Base-by-base conservation (phyloP, 2,329 filamentous ascomycete species). In the Sclerotinia nivalis region DNA sequence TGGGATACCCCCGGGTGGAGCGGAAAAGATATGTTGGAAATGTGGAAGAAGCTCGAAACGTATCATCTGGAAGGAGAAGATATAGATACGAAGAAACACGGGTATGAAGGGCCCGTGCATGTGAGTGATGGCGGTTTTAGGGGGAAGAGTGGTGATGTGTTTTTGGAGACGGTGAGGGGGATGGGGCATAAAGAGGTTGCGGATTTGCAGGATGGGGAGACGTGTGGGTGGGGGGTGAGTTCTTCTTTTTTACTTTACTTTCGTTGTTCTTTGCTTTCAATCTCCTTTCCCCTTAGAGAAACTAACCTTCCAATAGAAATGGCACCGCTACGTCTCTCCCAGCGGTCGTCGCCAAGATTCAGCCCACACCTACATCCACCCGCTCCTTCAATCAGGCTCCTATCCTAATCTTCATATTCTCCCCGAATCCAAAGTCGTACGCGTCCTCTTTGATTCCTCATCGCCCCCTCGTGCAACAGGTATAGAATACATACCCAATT, bases 381-480 rank as follows among this genome's bases (percentile, higher is more conserved):
- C 85, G 0, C 80, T 83, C 50, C 77, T 87, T 0, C 79, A 84
- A 66, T 80, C 81, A 69, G 82, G 82, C 1, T 78, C 83, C 2
- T 82, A 87, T 60, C 83, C 85, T 0, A 89, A 89, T 69, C 82
- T 91, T 2, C 85, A 90, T 69, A 81, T 91, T 6, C 80, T 91
- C 0, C 80, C 84, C 0, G 83, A 89, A 73, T 83, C 84, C 2
- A 85, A 85, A 69, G 87, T 91, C 0, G 79, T 83, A 1, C 83
- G 83, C 3, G 82, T 89, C 0, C 69, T 89, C 7, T 86, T 89
- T 64, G 81, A 85, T 5, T 80, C 82, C 3, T 83, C 81, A 37
- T 74, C 75, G 28, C 76, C 77, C 31, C 86, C 83, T 55, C 77
- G 80, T 52, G 89, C 89, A 4, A 80, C 83, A 0, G 89, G 88